These are phyloP conservation scores for Acer negundo DNA, from an alignment of 345 rosid genomes.

Conservation along the genomic window DNA sequence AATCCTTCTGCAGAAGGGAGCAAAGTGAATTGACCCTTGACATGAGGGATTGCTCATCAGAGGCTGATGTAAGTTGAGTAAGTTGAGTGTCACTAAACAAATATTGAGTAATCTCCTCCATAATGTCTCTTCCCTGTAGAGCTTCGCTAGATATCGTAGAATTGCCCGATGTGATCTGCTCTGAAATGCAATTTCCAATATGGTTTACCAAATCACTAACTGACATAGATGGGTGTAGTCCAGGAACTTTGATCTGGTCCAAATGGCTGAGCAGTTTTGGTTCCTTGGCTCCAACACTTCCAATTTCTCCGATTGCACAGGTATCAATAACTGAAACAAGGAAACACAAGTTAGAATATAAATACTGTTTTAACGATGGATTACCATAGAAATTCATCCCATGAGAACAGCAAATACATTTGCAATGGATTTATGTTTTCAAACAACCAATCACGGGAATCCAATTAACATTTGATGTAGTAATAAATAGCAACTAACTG, in stretches of 20 bases:
- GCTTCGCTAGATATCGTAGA: constrained; percentile 30
- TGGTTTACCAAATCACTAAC: constrained; percentile 60
- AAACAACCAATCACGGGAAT: background rate
- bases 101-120: constrained; percentile 52
- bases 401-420: background rate
- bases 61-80: constrained; percentile 36
- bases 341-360: background rate
- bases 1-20: constrained; percentile 59
- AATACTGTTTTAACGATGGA: background rate
- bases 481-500: background rate
- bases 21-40: constrained; percentile 62
- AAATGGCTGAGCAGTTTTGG: constrained; percentile 28
- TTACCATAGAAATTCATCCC: background rate
- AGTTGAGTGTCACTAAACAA: constrained; percentile 50
- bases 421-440: background rate
- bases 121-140: constrained; percentile 30
- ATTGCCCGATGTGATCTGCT: constrained; percentile 32
- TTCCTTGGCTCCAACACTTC: constrained; percentile 19
- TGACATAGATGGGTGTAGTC: constrained; percentile 49
- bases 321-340: constrained; percentile 40
- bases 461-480: background rate
- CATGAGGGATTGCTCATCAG: constrained; percentile 54
- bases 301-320: constrained; percentile 42
- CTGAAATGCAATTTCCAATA: constrained; percentile 56
- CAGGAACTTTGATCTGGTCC: constrained; percentile 50